Evolutionary conservation across 1,284 basidiomycete genomes (phyloP), one percentile per base, ranked within the genome.

Genomic region (Ustilago trichophora): DNA sequence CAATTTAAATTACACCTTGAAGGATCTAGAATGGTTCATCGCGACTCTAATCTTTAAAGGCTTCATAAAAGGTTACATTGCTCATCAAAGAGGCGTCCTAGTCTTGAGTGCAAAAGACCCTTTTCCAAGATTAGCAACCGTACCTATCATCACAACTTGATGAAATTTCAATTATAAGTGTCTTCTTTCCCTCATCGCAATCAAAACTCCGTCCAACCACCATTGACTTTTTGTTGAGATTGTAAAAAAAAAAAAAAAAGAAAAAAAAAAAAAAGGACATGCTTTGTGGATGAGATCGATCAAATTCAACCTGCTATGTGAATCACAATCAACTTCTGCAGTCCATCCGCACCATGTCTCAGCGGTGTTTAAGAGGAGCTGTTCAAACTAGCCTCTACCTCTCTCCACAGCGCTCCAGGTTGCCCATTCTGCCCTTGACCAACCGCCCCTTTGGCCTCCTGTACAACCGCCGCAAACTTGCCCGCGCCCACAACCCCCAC

Each of bases 61-160:
- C 4, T 92, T 90, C 81, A 89, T 98, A 81, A 87, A 90, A 55
- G 95, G 95, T 5, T 98, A 98, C 82, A 95, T 98, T 76, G 93
- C 92, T 40, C 95, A 98, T 78, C 91, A 92, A 78, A 90, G 91
- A 81, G 89, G 92, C 83, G 92, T 90, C 85, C 90, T 97, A 3
- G 95, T 98, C 3, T 82, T 98, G 47, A 88, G 91, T 1, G 88
- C 88, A 67, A 87, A 86, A 12, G 90, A 90, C 68, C 87, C 93
- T 0, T 98, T 98, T 79, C 93, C 94, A 3, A 12, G 29, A 4
- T 31, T 69, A 7, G 43, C 37, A 3, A 45, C 16, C 11, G 51
- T 66, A 18, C 27, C 48, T 8, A 18, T 59, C 18, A 32, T 43
- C 2, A 50, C 51, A 9, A 55, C 50, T 7, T n/a, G n/a, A n/a